Evolutionary conservation across 2,329 filamentous ascomycete species (phyloP).

Genomic region (Teratosphaeriaceae sp.): DNA sequence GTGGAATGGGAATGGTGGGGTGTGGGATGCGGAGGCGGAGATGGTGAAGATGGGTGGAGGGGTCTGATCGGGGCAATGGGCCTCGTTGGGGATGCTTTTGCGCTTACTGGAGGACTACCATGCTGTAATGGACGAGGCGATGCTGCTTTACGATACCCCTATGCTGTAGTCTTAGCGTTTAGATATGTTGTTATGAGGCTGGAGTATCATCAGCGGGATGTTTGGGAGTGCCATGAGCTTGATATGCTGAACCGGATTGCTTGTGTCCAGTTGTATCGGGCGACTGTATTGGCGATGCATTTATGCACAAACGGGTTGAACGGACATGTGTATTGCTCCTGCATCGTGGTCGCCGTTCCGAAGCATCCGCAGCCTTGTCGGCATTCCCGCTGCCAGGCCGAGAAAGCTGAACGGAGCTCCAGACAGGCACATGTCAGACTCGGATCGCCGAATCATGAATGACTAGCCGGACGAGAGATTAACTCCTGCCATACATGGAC

Average conservation of each 20-base stretch:
- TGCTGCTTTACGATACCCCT: slow-evolving; percentile 1
- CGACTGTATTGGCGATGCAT: too few species aligned
- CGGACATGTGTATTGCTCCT: neutral
- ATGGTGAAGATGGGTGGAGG: slow-evolving; percentile 1
- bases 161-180: neutral
- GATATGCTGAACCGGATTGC: too few species aligned
- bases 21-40: neutral
- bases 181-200: neutral
- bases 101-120: neutral
- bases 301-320: too few species aligned
- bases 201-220: neutral
- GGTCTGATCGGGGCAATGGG: neutral
- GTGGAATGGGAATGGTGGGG: neutral
- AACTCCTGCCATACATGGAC: neutral
- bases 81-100: neutral
- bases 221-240: neutral
- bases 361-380: neutral
- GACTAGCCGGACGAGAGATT: neutral
- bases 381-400: slow-evolving; percentile 1
- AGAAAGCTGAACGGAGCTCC: neutral
- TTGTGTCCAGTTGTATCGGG: too few species aligned
- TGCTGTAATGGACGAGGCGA: neutral
- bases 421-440: slow-evolving; percentile 4
- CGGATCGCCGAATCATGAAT: too few species aligned
- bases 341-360: neutral